Conservation (phyloP, 164 flowering plant species). For the Aristolochia fimbriata region DNA sequence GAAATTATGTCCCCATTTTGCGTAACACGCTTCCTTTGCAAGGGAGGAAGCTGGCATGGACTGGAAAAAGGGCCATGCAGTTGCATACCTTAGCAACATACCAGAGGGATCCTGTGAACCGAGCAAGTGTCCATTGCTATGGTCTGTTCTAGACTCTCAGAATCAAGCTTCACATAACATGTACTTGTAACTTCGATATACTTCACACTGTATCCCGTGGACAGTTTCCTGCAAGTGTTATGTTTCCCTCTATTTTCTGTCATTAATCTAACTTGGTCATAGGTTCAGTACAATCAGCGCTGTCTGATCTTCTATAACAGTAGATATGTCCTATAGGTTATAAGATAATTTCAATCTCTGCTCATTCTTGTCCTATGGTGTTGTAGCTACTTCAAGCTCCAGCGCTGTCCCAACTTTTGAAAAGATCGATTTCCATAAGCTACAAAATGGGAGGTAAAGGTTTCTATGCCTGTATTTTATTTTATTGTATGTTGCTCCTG, state of each 20-base stretch:
- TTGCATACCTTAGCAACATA: slow-evolving; percentile 39
- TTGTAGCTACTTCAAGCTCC: slow-evolving; percentile 57
- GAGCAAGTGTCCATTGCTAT: slow-evolving; percentile 67
- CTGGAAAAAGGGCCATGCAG: slow-evolving; percentile 59
- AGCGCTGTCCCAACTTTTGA: slow-evolving; percentile 36
- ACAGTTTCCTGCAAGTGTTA: neutral
- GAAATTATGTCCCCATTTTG: slow-evolving; percentile 35
- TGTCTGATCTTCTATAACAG: too few relatives aligned
- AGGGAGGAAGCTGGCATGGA: slow-evolving; percentile 69
- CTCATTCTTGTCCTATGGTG: slow-evolving; percentile 6
- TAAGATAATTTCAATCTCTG: slow-evolving; percentile 1
- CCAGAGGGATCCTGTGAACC: slow-evolving; percentile 40
- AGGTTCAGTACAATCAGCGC: too few relatives aligned
- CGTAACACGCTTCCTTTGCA: slow-evolving; percentile 51
- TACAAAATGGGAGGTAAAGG: slow-evolving; percentile 94
- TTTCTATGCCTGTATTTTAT: neutral
- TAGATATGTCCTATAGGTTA: too few relatives aligned
- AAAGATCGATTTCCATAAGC: slow-evolving; percentile 70
- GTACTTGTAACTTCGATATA: neutral
- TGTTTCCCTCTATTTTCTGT: too few relatives aligned
- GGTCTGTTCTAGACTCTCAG: slow-evolving; percentile 89
- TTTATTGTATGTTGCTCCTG: too few relatives aligned
- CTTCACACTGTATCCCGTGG: neutral
- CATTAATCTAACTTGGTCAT: too few relatives aligned
- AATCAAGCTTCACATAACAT: slow-evolving; percentile 35